Conservation (phyloP, 306 rosid species). For the Prosopis cineraria region DNA sequence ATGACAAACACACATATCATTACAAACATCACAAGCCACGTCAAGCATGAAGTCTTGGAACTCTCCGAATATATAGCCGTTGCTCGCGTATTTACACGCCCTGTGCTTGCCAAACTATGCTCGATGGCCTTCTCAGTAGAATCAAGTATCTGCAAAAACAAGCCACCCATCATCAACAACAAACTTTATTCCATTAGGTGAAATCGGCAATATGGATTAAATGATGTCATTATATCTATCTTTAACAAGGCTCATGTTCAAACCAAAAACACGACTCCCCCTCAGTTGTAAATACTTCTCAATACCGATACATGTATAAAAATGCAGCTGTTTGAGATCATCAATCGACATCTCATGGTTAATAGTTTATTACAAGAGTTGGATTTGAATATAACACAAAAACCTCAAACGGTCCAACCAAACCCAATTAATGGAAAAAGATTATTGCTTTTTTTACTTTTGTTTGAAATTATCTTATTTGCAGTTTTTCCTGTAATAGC, state of each 20-base stretch:
- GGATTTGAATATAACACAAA: too few relatives aligned
- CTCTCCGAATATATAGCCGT: constrained; percentile 61
- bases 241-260: too few relatives aligned
- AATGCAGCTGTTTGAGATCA: too few relatives aligned
- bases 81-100: constrained; percentile 76
- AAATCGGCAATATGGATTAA: too few relatives aligned
- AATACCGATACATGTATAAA: neutral
- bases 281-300: neutral
- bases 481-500: neutral
- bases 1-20: constrained; percentile 78
- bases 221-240: too few relatives aligned
- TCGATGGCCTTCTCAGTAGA: constrained; percentile 88
- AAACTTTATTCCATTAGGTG: too few relatives aligned
- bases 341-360: too few relatives aligned
- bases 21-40: constrained; percentile 72
- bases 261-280: neutral
- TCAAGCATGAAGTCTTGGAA: constrained; percentile 82
- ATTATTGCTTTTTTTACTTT: too few relatives aligned
- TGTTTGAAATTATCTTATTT: too few relatives aligned
- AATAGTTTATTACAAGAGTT: too few relatives aligned
- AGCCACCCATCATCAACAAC: constrained; percentile 34
- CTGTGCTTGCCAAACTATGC: constrained; percentile 87
- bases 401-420: too few relatives aligned
- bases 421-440: too few relatives aligned
- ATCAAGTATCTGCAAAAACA: constrained; percentile 67